A percentile compares a stretch with the other conserved stretches of the same genome.
phyloP scores from a whole-genome alignment of 2,329 filamentous ascomycete species.

The Scortechinia acanthostroma region DNA sequence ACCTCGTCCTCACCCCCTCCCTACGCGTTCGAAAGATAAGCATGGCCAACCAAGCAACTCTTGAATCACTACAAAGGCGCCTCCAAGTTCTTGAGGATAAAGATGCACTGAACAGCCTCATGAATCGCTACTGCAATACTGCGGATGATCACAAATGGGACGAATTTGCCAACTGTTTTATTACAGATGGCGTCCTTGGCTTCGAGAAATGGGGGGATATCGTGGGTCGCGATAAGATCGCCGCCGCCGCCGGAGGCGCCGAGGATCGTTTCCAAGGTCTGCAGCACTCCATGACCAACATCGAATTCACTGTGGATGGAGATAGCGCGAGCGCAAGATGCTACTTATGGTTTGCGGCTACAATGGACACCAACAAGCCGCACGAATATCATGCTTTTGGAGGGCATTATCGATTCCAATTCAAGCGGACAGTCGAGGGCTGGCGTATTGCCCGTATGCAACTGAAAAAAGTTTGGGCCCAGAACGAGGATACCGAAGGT shows the following conservation, averaged over 20 bases:
- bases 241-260: slow-evolving; percentile 1
- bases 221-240: slow-evolving; percentile 3
- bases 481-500: too few species aligned
- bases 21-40: too few species aligned
- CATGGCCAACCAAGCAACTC: too few species aligned
- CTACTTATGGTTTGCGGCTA: slow-evolving; percentile 4
- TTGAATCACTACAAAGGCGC: too few species aligned
- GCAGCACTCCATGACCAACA: slow-evolving; percentile 3
- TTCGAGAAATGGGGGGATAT: slow-evolving; percentile 3
- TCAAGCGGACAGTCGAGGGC: too few species aligned
- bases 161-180: slow-evolving; percentile 1
- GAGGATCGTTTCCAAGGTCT: slow-evolving; percentile 4
- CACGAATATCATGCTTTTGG: slow-evolving; percentile 4
- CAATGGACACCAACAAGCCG: slow-evolving; percentile 3
- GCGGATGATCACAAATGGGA: slow-evolving; percentile 3
- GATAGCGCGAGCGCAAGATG: slow-evolving; percentile 1
- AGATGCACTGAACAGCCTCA: slow-evolving; percentile 2
- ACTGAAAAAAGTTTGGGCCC: too few species aligned
- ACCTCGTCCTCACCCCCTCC: too few species aligned
- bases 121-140: slow-evolving; percentile 3
- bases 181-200: slow-evolving; percentile 2
- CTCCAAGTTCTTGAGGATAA: slow-evolving; percentile 4
- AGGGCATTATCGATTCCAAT: too few species aligned
- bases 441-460: too few species aligned
- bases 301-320: slow-evolving; percentile 3